Evolutionary conservation across 2,329 filamentous ascomycete genomes (phyloP).

Genomic region (Corynespora cassiicola): DNA sequence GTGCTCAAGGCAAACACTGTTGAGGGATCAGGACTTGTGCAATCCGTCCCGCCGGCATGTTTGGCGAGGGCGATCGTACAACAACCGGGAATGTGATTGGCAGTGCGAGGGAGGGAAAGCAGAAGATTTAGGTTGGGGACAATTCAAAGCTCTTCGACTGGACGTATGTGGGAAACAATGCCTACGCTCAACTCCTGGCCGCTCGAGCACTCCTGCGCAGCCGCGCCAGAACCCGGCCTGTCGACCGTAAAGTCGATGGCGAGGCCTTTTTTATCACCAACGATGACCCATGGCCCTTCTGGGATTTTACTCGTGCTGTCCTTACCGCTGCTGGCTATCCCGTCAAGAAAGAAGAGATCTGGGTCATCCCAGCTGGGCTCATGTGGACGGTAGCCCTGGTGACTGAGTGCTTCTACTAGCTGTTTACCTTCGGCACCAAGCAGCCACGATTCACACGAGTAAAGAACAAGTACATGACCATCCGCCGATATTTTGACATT

Average conservation of each 20-base stretch:
- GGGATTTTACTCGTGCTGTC: slow-evolving; percentile 11
- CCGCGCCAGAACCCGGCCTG: not conserved
- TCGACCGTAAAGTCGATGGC: slow-evolving; percentile 12
- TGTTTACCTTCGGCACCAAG: slow-evolving; percentile 11
- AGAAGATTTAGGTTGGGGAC: slow-evolving; percentile 8
- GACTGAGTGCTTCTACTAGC: slow-evolving; percentile 13
- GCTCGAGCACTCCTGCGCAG: slow-evolving; percentile 11
- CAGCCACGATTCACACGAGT: slow-evolving; percentile 6
- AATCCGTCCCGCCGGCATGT: slow-evolving; percentile 19
- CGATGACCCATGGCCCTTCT: slow-evolving; percentile 18
- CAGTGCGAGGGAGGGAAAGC: slow-evolving; percentile 5
- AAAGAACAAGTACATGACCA: slow-evolving; percentile 12
- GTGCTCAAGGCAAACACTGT: slow-evolving; percentile 18
- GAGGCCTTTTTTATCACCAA: slow-evolving; percentile 22
- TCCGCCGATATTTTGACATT: slow-evolving; percentile 17
- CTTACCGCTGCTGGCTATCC: slow-evolving; percentile 8
- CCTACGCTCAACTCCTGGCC: slow-evolving; percentile 12
- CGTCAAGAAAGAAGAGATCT: slow-evolving; percentile 8
- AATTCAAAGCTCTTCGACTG: slow-evolving; percentile 18
- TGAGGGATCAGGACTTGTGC: slow-evolving; percentile 11
- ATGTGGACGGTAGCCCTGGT: slow-evolving; percentile 5
- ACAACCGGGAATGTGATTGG: slow-evolving; percentile 5
- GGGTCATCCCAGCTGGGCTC: slow-evolving; percentile 4
- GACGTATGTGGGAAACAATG: slow-evolving; percentile 17
- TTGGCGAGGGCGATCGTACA: slow-evolving; percentile 16